Conservation (phyloP, 306 rosid genomes). For the Rosa lucieae region DNA sequence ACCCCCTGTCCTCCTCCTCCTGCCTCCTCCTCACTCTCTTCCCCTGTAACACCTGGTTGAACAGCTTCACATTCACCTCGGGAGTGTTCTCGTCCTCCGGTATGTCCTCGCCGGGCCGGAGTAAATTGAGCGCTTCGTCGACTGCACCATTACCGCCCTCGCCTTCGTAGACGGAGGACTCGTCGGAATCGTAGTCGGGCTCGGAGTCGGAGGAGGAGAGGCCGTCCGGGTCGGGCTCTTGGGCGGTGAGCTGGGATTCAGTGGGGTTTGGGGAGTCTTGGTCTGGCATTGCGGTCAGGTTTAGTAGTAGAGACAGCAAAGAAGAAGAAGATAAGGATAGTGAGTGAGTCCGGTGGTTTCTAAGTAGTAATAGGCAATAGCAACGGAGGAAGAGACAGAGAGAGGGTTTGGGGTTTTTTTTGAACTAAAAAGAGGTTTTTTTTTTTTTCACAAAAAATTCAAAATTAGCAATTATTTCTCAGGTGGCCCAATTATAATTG, state of each 20-base stretch:
- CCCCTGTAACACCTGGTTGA: slow-evolving; percentile 29
- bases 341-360: background rate
- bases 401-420: background rate
- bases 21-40: slow-evolving; percentile 22
- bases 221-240: background rate
- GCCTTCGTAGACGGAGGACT: slow-evolving; percentile 17
- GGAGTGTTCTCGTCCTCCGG: slow-evolving; percentile 34
- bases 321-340: slow-evolving; percentile 8
- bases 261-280: background rate
- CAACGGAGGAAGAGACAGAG: background rate
- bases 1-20: slow-evolving; percentile 26
- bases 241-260: background rate
- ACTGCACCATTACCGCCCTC: slow-evolving; percentile 2
- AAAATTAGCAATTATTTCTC: background rate
- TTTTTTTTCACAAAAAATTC: too few relatives aligned
- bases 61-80: slow-evolving; percentile 36
- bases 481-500: background rate
- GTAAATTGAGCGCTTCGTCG: slow-evolving; percentile 25
- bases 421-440: background rate
- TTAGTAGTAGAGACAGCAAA: background rate
- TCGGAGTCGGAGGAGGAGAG: slow-evolving; percentile 11
- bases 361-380: background rate
- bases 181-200: background rate
- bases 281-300: slow-evolving; percentile 4
- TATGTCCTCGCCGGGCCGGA: slow-evolving; percentile 24